phyloP scores from a whole-genome alignment of 306 rosid species.

The Senna siamea region DNA sequence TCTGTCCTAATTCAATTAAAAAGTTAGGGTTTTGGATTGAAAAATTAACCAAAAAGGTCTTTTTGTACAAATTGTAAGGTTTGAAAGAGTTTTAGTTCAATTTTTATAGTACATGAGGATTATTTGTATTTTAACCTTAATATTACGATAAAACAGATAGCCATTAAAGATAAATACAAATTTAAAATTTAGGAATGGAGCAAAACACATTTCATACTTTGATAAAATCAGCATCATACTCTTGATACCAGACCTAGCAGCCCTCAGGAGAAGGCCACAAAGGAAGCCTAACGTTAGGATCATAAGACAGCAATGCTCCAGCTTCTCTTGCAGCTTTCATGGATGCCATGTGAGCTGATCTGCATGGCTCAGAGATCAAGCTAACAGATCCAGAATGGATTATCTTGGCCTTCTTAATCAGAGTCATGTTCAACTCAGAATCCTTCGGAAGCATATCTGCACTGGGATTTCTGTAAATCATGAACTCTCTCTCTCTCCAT shows the following conservation, averaged over 20 bases:
- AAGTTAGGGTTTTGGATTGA: too few relatives aligned
- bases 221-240: constrained; percentile 70
- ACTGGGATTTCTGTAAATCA: constrained; percentile 79
- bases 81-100: too few relatives aligned
- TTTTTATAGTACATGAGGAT: too few relatives aligned
- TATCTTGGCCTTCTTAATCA: constrained; percentile 60
- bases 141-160: too few relatives aligned
- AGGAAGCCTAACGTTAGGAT: constrained; percentile 68
- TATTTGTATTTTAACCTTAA: too few relatives aligned
- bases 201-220: constrained; percentile 59
- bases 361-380: constrained; percentile 70
- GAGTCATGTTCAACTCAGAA: constrained; percentile 53
- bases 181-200: too few relatives aligned
- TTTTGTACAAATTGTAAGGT: too few relatives aligned
- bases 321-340: constrained; percentile 65
- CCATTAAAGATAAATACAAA: too few relatives aligned
- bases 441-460: constrained; percentile 68
- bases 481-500: constrained; percentile 82
- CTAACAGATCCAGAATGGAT: constrained; percentile 79
- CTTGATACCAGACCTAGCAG: constrained; percentile 65
- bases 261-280: constrained; percentile 70
- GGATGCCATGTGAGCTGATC: constrained; percentile 73
- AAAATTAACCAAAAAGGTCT: too few relatives aligned
- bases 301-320: constrained; percentile 70
- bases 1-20: too few relatives aligned